Evolutionary conservation across 768 basidiomycete species (phyloP).

Genomic region (Amanita thiersii): DNA sequence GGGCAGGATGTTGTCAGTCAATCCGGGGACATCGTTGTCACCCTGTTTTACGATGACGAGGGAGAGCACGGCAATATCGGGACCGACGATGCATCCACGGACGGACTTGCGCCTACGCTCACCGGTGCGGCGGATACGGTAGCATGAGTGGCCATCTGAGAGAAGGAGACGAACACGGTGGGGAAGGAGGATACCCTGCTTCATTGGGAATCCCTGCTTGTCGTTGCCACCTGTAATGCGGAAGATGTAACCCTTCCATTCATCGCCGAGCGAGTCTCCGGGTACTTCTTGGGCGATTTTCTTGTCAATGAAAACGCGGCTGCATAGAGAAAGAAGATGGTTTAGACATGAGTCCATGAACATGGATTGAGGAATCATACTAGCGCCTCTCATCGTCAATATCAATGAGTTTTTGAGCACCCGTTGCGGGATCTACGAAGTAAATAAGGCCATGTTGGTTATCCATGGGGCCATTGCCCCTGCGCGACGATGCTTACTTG

Average conservation of each 20-base stretch:
- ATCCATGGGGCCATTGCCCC: conserved; percentile 12
- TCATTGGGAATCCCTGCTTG: conserved; percentile 99
- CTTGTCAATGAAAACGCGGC: conserved; percentile 96
- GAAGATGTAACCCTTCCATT: conserved; percentile 96
- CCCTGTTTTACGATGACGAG: conserved; percentile 97
- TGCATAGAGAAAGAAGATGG: conserved; percentile 19
- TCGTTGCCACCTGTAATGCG: conserved; percentile 98
- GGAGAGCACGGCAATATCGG: conserved; percentile 92
- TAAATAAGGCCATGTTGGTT: conserved; percentile 10
- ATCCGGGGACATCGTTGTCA: conserved; percentile 78
- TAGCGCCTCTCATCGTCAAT: conserved; percentile 86
- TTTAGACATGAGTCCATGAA: neutral
- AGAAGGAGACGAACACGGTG: conserved; percentile 92
- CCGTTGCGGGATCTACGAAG: conserved; percentile 85
- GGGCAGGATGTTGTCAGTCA: conserved; percentile 89
- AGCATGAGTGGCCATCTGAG: conserved; percentile 95
- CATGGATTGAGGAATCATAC: conserved; percentile 30
- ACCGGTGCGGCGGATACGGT: conserved; percentile 83
- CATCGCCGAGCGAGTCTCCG: conserved; percentile 85
- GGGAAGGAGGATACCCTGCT: conserved; percentile 95
- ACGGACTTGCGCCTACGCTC: conserved; percentile 99
- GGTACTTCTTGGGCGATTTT: conserved; percentile 93
- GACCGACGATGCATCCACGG: conserved; percentile 94
- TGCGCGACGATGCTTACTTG: conserved; percentile 52
- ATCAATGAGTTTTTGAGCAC: conserved; percentile 94